Percentiles rank a stretch among this genome's conserved stretches.
Evolutionary conservation across 1,139 yeast genomes (phyloP).

Genomic region (Arxiozyma bovina): DNA sequence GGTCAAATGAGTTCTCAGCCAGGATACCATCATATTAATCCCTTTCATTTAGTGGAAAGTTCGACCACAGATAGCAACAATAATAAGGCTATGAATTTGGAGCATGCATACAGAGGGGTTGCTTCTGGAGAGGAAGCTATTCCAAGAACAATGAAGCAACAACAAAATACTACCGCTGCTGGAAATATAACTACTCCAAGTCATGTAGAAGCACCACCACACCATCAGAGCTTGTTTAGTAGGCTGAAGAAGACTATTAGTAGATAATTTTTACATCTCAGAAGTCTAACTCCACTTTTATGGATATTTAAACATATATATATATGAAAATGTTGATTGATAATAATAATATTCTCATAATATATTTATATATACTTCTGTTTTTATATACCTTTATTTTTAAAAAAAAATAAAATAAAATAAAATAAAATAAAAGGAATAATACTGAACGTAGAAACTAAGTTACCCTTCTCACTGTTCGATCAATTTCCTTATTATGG

Average conservation of each 20-base stretch:
- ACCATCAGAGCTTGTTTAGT: neutral
- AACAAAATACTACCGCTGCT: neutral
- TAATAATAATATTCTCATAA: neutral
- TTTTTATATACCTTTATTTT: too few relatives aligned
- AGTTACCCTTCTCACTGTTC: too few relatives aligned
- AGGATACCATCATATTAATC: slow-evolving; percentile 2
- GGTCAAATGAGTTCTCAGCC: slow-evolving; percentile 7
- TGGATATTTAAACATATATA: too few relatives aligned
- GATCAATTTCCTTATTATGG: too few relatives aligned
- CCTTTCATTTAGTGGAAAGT: slow-evolving; percentile 7
- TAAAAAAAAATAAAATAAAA: too few relatives aligned
- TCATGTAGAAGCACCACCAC: neutral
- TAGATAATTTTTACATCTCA: neutral
- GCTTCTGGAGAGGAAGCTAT: neutral
- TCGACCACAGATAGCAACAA: neutral
- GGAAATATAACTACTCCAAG: neutral
- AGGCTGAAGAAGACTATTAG: neutral
- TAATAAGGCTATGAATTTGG: neutral
- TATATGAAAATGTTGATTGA: neutral
- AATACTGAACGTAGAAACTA: too few relatives aligned
- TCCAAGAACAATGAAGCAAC: neutral
- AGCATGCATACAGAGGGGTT: neutral
- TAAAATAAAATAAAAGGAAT: too few relatives aligned
- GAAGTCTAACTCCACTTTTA: neutral
- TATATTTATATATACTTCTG: neutral